Evolutionary conservation across 306 rosid species (phyloP).

Genomic region (Inga oerstediana): DNA sequence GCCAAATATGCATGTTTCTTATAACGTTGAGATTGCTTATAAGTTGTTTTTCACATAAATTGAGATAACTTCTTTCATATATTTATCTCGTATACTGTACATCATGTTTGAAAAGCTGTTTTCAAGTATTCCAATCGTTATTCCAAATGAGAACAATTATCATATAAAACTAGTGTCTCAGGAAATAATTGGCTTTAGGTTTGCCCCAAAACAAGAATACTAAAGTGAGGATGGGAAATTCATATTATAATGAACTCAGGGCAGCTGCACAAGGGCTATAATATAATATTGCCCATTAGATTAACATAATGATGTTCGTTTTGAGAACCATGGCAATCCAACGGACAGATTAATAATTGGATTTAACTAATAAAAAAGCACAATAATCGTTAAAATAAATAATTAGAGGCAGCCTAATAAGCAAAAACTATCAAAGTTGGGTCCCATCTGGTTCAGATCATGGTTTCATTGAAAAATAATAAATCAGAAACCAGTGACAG

Average conservation of each 20-base stretch:
- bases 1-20: too few relatives aligned
- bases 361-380: neutral
- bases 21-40: too few relatives aligned
- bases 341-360: neutral
- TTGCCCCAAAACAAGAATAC: neutral
- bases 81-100: too few relatives aligned
- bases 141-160: too few relatives aligned
- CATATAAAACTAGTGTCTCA: too few relatives aligned
- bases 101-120: too few relatives aligned
- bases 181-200: neutral
- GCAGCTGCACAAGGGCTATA: neutral
- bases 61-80: too few relatives aligned
- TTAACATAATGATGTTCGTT: neutral
- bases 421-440: conserved; percentile 15
- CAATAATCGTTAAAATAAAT: neutral
- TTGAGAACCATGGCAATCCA: conserved; percentile 7
- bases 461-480: conserved; percentile 1
- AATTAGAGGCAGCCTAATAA: conserved; percentile 28
- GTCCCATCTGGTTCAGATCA: conserved; percentile 27
- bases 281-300: conserved; percentile 4
- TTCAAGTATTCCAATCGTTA: too few relatives aligned
- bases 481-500: neutral
- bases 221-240: neutral
- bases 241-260: neutral
- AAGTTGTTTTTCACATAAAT: too few relatives aligned